Evolutionary conservation across 768 basidiomycete genomes (phyloP).

Genomic region (Russula vinacea): DNA sequence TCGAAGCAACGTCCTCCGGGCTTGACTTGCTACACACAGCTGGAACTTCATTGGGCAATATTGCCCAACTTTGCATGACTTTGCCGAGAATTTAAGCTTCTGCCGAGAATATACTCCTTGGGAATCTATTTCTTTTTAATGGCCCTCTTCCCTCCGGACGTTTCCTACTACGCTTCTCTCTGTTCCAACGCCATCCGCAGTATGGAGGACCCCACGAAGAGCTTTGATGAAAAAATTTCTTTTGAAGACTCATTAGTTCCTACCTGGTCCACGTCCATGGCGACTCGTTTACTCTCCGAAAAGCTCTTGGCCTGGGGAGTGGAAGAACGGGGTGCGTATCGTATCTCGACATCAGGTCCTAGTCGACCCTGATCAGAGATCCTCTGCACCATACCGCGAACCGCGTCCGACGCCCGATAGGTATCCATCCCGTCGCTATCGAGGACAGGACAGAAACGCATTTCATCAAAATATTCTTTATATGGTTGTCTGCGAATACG

Average conservation of each 20-base stretch:
- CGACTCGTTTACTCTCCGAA: constrained; percentile 13
- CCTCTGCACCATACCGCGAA: not conserved
- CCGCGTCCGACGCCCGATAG: constrained; percentile 21
- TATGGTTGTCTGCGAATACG: constrained; percentile 43
- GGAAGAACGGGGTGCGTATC: constrained; percentile 36
- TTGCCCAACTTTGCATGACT: not conserved
- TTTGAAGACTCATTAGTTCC: too few relatives aligned
- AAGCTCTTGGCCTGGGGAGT: constrained; percentile 36
- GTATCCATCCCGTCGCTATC: constrained; percentile 39
- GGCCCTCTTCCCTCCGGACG: not conserved
- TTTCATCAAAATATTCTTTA: constrained; percentile 43
- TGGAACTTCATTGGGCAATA: not conserved
- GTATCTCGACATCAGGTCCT: not conserved
- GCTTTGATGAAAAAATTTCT: not conserved
- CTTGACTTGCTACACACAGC: not conserved
- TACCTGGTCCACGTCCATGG: not conserved
- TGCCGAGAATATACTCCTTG: not conserved
- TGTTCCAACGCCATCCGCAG: not conserved
- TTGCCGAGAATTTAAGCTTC: not conserved
- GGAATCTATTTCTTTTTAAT: not conserved
- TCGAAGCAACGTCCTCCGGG: not conserved
- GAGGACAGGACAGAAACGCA: constrained; percentile 40
- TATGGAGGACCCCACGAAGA: not conserved
- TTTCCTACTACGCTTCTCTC: not conserved
- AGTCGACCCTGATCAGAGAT: not conserved